Evolutionary conservation across 495 filamentous ascomycete species (phyloP).

Genomic region (Annulohypoxylon nitens): DNA sequence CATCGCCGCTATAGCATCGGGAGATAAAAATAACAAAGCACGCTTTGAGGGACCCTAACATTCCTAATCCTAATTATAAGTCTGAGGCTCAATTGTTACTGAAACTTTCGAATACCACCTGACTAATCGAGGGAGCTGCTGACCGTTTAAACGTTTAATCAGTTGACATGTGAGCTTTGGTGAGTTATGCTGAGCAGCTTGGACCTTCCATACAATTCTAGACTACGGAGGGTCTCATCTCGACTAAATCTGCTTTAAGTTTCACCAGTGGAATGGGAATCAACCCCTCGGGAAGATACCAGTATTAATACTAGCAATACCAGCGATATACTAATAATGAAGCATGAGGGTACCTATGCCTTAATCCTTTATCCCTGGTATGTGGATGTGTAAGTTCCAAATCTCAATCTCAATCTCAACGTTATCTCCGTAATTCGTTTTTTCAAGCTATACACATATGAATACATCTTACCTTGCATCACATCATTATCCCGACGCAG

Average conservation of each 20-base stretch:
- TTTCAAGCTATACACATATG: no score
- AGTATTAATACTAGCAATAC: no score
- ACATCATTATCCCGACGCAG: not conserved
- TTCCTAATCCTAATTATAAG: not conserved
- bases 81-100: constrained; percentile 35
- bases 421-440: constrained; percentile 1
- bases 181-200: not conserved
- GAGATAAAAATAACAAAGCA: constrained; percentile 34
- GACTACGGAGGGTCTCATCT: constrained; percentile 33
- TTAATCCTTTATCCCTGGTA: not conserved
- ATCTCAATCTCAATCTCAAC: constrained; percentile 1
- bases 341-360: constrained; percentile 3
- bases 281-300: constrained; percentile 3
- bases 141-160: not conserved
- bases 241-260: constrained; percentile 26
- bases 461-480: not conserved
- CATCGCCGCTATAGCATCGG: constrained; percentile 9
- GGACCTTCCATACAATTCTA: constrained; percentile 23
- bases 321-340: not conserved
- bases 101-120: constrained; percentile 34
- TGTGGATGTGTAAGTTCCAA: constrained; percentile 4
- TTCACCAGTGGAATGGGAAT: constrained; percentile 36
- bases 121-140: constrained; percentile 21
- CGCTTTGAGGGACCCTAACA: not conserved
- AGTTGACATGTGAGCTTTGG: not conserved